Evolutionary conservation across 441 rosid species (phyloP).

Genomic region (Euphorbia schlechtendalii): DNA sequence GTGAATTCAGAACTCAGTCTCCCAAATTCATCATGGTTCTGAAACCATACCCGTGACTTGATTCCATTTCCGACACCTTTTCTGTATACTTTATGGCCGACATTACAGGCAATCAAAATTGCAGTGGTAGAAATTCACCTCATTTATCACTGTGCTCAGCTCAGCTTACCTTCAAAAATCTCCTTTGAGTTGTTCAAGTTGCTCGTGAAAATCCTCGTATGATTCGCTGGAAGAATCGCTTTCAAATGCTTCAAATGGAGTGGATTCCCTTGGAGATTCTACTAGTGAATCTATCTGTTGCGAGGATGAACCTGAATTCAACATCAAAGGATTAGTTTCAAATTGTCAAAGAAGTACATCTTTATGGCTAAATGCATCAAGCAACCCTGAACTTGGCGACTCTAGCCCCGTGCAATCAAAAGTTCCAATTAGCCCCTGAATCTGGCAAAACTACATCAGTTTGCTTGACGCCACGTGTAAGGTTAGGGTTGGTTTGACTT

Average conservation of each 20-base stretch:
- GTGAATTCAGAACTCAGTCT: not conserved
- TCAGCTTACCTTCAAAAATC: not conserved
- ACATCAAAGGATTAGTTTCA: not conserved
- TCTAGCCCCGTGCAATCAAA: no score
- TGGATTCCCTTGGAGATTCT: conserved; percentile 66
- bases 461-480: no score
- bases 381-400: no score
- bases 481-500: no score
- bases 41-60: conserved; percentile 1
- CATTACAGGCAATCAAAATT: not conserved
- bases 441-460: no score
- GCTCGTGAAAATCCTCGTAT: conserved; percentile 75
- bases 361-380: no score
- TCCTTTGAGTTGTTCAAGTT: conserved; percentile 16
- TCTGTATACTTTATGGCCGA: not conserved
- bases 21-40: not conserved
- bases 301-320: conserved; percentile 63
- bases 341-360: no score
- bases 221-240: conserved; percentile 79
- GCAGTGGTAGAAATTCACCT: not conserved
- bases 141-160: not conserved
- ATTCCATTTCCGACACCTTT: not conserved
- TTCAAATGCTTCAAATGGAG: conserved; percentile 38
- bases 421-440: no score
- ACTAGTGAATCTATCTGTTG: conserved; percentile 72